Evolutionary conservation across 2,329 filamentous ascomycete genomes (phyloP).

Genomic region (Cryphonectria japonica): DNA sequence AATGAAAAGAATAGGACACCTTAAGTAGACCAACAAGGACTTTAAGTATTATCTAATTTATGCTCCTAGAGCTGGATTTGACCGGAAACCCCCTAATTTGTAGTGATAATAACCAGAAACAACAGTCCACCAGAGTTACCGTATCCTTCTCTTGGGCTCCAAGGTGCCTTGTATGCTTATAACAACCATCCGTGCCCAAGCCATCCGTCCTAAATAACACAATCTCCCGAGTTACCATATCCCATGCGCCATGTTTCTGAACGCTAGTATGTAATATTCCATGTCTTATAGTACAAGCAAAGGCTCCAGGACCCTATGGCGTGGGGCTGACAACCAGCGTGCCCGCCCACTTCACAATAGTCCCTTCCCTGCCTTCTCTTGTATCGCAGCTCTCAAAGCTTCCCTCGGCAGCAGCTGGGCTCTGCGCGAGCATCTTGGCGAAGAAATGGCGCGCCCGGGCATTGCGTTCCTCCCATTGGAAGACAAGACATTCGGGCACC

Average conservation of each 20-base stretch:
- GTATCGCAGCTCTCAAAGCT: slow-evolving; percentile 19
- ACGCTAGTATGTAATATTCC: neutral
- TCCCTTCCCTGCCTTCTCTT: slow-evolving; percentile 21
- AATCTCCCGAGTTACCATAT: neutral
- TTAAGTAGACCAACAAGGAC: no score
- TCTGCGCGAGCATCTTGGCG: slow-evolving; percentile 16
- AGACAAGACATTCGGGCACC: slow-evolving; percentile 23
- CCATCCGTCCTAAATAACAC: neutral
- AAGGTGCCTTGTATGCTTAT: neutral
- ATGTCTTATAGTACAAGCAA: neutral
- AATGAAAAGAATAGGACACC: no score
- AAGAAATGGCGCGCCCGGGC: slow-evolving; percentile 17
- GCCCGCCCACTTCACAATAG: slow-evolving; percentile 17
- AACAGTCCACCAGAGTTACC: no score
- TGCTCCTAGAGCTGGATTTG: neutral
- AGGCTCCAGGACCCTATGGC: neutral
- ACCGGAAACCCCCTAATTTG: neutral
- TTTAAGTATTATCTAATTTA: no score
- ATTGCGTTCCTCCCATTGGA: slow-evolving; percentile 22
- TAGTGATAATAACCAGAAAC: neutral
- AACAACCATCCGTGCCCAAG: neutral
- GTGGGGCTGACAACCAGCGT: neutral
- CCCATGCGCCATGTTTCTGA: neutral
- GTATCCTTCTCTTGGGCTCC: neutral
- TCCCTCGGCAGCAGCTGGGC: slow-evolving; percentile 10